phyloP scores from a whole-genome alignment of 306 rosid genomes.

The Leucaena leucocephala region DNA sequence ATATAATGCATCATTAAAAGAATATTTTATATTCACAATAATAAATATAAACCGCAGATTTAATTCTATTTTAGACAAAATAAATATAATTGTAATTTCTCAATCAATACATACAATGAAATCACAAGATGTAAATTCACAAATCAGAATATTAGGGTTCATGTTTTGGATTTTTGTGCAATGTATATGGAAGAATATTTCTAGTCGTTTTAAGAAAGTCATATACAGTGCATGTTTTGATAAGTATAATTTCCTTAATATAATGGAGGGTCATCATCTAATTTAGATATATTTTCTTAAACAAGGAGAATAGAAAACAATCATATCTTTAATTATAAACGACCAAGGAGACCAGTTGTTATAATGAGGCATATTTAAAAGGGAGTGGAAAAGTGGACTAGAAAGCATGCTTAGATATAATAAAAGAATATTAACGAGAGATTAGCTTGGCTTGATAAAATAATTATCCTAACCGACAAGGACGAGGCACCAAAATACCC shows the following conservation, averaged over 20 bases:
- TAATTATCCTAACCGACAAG: slow-evolving; percentile 60
- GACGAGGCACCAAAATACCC: slow-evolving; percentile 71
- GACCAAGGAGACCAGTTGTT: background rate
- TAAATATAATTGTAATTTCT: background rate
- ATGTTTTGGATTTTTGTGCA: background rate
- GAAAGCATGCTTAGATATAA: slow-evolving; percentile 33
- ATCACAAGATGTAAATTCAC: background rate
- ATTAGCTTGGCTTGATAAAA: slow-evolving; percentile 53
- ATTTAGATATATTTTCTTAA: background rate
- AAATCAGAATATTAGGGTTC: background rate
- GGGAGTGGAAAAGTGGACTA: slow-evolving; percentile 36
- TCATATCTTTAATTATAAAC: background rate
- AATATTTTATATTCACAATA: background rate
- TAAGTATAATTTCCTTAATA: background rate
- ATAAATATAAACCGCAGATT: background rate
- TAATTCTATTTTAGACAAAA: background rate
- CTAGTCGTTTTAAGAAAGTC: background rate
- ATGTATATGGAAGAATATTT: background rate
- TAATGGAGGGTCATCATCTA: background rate
- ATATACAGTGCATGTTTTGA: background rate
- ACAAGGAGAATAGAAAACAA: background rate
- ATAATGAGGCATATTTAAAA: background rate
- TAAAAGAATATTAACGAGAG: slow-evolving; percentile 34
- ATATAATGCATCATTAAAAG: background rate
- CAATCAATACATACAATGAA: background rate